phyloP scores from a whole-genome alignment of 2,329 filamentous ascomycete species.

The Paraconiothyrium sp. region DNA sequence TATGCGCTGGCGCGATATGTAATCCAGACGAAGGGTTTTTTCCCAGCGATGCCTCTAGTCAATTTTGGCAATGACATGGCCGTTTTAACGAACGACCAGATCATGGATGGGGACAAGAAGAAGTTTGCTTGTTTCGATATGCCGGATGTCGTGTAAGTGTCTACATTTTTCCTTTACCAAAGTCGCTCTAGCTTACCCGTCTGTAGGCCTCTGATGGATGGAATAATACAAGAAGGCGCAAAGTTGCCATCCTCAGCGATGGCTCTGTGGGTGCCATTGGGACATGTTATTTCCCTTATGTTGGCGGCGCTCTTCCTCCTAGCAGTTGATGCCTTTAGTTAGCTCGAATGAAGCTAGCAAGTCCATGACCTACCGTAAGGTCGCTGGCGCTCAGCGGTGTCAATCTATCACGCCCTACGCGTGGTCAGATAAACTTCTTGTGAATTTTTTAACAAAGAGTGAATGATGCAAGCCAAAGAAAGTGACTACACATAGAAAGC shows the following conservation, averaged over 20 bases:
- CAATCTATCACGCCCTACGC: background rate
- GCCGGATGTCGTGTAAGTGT: constrained; percentile 40
- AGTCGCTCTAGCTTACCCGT: background rate
- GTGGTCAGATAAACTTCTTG: no score
- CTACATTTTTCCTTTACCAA: background rate
- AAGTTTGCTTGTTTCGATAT: constrained; percentile 42
- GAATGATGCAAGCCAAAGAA: background rate
- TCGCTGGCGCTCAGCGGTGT: background rate
- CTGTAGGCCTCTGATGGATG: constrained; percentile 9
- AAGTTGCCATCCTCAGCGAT: constrained; percentile 6
- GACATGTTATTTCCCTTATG: background rate
- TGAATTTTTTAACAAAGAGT: background rate
- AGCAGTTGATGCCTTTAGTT: constrained; percentile 4
- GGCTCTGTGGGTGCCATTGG: background rate
- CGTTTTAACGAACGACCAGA: constrained; percentile 43
- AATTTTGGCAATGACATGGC: constrained; percentile 42
- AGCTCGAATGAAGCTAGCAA: background rate
- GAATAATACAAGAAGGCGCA: background rate
- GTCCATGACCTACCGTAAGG: background rate
- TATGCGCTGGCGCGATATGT: constrained; percentile 46
- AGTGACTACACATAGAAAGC: no score
- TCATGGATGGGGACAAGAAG: constrained; percentile 42
- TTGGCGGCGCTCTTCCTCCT: constrained; percentile 1
- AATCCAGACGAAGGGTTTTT: constrained; percentile 38
- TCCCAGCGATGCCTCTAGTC: constrained; percentile 43